A percentile compares a stretch with the other conserved stretches of the same genome.
phyloP scores from a whole-genome alignment of 345 rosid species.

The Cardiospermum halicacabum region DNA sequence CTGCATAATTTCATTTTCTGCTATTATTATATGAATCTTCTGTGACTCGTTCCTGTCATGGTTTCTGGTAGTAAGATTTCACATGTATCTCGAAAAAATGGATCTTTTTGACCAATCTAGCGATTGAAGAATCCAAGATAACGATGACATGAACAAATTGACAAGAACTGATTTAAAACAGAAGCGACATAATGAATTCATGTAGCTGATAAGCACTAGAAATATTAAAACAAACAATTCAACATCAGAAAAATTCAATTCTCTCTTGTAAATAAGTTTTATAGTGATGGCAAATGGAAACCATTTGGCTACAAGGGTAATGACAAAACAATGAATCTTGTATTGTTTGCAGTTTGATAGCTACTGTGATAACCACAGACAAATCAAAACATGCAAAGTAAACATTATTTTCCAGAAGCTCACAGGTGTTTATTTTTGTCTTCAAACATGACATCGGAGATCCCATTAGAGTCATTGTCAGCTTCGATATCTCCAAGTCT shows the following conservation, averaged over 20 bases:
- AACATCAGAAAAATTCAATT: not conserved
- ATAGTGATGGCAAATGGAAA: not conserved
- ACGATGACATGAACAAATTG: not conserved
- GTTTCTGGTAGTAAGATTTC: not conserved
- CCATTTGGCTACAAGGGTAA: not conserved
- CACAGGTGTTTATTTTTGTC: not conserved
- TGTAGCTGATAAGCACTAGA: not conserved
- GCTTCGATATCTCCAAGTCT: slow-evolving; percentile 6
- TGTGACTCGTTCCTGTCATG: not conserved
- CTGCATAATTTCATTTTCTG: not conserved
- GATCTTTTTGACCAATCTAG: not conserved
- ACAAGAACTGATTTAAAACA: not conserved
- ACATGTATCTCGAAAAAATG: too few species aligned
- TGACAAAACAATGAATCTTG: not conserved
- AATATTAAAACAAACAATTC: not conserved
- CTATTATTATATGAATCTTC: not conserved
- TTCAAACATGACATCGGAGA: not conserved
- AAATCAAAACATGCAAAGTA: not conserved
- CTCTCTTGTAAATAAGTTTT: not conserved
- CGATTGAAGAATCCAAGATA: not conserved
- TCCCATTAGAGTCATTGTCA: slow-evolving; percentile 8
- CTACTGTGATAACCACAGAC: not conserved
- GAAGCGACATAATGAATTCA: not conserved
- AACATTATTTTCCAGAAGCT: not conserved
- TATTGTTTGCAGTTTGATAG: not conserved